phyloP scores from a whole-genome alignment of 352 stramenopile species.

The Pythium brassicae region DNA sequence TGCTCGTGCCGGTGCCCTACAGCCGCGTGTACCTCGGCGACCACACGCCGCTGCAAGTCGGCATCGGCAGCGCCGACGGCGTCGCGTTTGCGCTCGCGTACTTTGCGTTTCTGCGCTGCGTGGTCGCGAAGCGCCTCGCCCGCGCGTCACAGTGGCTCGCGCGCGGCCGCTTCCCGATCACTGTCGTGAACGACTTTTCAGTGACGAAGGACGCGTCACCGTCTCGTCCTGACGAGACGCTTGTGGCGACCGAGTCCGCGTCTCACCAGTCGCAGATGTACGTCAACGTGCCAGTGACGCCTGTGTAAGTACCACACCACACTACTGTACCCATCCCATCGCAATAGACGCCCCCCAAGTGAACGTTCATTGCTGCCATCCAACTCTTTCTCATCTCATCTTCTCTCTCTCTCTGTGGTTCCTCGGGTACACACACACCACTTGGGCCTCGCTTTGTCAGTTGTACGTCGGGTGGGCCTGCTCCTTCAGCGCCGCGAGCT shows the following conservation, averaged over 20 bases:
- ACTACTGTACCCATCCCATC: background rate
- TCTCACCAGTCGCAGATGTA: background rate
- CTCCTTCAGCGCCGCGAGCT: conserved; percentile 6
- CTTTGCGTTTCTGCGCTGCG: conserved; percentile 38
- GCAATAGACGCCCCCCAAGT: background rate
- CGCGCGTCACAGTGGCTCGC: conserved; percentile 1
- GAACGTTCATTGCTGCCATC: background rate
- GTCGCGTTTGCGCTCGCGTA: conserved; percentile 35
- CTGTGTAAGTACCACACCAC: background rate
- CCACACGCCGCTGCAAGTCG: conserved; percentile 45
- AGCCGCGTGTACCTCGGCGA: conserved; percentile 56
- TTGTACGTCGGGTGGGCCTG: background rate
- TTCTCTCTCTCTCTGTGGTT: background rate
- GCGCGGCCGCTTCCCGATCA: conserved; percentile 1
- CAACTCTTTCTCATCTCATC: background rate
- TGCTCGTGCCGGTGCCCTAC: conserved; percentile 51
- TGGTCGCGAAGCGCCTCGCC: conserved; percentile 19
- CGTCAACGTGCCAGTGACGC: background rate
- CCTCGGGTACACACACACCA: background rate
- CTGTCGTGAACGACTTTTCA: conserved; percentile 10
- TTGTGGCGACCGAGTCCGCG: background rate
- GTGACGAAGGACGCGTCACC: background rate
- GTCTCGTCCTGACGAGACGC: background rate
- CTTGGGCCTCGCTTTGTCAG: background rate
- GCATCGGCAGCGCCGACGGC: conserved; percentile 32